Base-by-base conservation (phyloP, 2,329 filamentous ascomycete genomes). In the Trichoderma koningii region DNA sequence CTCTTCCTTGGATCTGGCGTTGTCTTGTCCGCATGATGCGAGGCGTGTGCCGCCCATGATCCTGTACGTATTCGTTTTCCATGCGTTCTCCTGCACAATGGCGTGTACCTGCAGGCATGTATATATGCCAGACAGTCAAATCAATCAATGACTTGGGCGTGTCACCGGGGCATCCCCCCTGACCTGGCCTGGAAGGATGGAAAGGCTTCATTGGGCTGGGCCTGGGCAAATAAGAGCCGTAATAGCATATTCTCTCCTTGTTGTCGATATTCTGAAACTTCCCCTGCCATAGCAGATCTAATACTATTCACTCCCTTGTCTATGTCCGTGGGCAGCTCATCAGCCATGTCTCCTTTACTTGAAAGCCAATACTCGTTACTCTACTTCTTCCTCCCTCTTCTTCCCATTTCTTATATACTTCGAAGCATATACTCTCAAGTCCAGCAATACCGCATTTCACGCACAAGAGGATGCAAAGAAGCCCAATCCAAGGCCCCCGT, bases 401-500 rank as follows among this genome's bases (percentile, higher is more conserved):
- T 60, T n/a, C 9, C 64, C 17, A 3, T 50, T 12, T 42, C 51
- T 52, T 64, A 52, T 30, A 38, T 55, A 42, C 26, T 55, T 38
- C 38, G 28, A 3, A 68, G 50, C 67, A 67, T 56, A 68, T 21
- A 19, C 28, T 28, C 38, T 7, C 72, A 19, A 55, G 50, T 12
- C 63, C 68, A 65, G 64, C 66, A 63, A 64, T 34, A 14, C 62
- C 41, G 30, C 9, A 6, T 73, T 47, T 64, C 70, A 26, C 66
- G 68, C n/a, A 63, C 50, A 1, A 59, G 48, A 4, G 72, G 73
- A 15, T 75, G 75, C 23, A 66, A 69, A 56, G 64, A 68, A 7
- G 69, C 69, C 3, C 30, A 66, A 7, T 72, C 66, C 15, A 70
- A 70, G 38, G 69, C 70, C 0, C 66, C 69, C 0, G 70, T 76